Percentiles rank a stretch among this genome's conserved stretches.
phyloP scores from a whole-genome alignment of 78 protist species.

The Dictyostelium firmibasis region DNA sequence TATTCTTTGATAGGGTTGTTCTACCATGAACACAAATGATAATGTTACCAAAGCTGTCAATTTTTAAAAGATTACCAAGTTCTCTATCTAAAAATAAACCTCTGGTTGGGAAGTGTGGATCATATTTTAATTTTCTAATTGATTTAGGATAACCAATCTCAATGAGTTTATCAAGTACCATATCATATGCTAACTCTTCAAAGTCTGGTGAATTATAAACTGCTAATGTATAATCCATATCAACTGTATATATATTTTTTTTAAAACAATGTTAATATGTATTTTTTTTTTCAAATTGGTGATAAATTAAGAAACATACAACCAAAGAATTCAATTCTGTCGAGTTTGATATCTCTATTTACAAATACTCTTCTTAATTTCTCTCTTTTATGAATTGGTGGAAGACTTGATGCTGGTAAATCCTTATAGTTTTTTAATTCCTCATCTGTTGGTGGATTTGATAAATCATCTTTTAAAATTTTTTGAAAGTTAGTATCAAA shows the following conservation, averaged over 20 bases:
- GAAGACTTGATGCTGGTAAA: conserved; percentile 53
- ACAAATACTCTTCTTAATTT: conserved; percentile 76
- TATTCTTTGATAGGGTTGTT: background rate
- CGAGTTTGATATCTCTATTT: conserved; percentile 66
- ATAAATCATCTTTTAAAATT: conserved; percentile 64
- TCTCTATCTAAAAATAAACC: conserved; percentile 84
- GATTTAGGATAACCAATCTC: conserved; percentile 78
- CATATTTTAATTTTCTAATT: conserved; percentile 63
- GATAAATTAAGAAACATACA: conserved; percentile 53
- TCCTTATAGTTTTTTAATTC: conserved; percentile 68
- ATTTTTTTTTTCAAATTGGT: too few species aligned
- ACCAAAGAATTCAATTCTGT: conserved; percentile 79
- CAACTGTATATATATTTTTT: conserved; percentile 9
- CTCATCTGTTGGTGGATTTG: conserved; percentile 83
- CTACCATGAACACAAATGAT: conserved; percentile 68
- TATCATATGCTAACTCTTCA: conserved; percentile 79
- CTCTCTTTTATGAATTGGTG: conserved; percentile 80
- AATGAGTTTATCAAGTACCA: conserved; percentile 67
- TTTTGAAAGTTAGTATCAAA: background rate
- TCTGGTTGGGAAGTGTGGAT: conserved; percentile 80
- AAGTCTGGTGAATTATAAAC: conserved; percentile 80
- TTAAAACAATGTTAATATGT: too few species aligned
- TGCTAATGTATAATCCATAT: conserved; percentile 87
- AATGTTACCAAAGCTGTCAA: conserved; percentile 79
- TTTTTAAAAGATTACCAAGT: conserved; percentile 80